Conservation (phyloP, 1,284 basidiomycete genomes). For the Ceratobasidium sp. region DNA sequence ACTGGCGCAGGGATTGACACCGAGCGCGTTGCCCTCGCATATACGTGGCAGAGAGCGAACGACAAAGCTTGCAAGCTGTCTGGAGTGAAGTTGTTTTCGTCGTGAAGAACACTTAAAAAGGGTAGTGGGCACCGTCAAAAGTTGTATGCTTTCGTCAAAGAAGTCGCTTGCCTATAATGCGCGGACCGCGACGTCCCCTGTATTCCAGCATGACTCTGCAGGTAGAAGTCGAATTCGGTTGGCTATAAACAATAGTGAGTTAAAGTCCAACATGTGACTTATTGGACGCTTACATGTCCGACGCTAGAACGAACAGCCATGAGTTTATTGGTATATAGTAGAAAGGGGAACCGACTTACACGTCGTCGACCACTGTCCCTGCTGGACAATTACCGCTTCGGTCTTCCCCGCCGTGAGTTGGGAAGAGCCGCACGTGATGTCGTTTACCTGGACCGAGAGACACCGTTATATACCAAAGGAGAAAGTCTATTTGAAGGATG, state of each 20-base stretch:
- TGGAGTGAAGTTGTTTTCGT: slow-evolving; percentile 42
- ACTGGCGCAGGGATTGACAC: slow-evolving; percentile 72
- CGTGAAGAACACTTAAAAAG: slow-evolving; percentile 35
- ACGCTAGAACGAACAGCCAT: not conserved
- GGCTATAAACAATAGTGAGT: slow-evolving; percentile 20
- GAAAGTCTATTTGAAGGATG: not conserved
- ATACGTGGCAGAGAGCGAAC: slow-evolving; percentile 83
- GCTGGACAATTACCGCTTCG: slow-evolving; percentile 45
- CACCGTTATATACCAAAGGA: no score
- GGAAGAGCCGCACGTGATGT: slow-evolving; percentile 50
- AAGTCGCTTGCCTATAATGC: slow-evolving; percentile 36
- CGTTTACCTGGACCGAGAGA: slow-evolving; percentile 48
- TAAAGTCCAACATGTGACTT: not conserved
- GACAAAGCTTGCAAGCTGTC: slow-evolving; percentile 75
- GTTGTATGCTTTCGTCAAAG: not conserved
- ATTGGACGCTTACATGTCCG: slow-evolving; percentile 58
- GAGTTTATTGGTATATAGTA: not conserved
- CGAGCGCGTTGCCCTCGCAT: slow-evolving; percentile 83
- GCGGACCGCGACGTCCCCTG: slow-evolving; percentile 52
- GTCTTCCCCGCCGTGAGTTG: slow-evolving; percentile 33
- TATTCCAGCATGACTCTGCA: slow-evolving; percentile 52
- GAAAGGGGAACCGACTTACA: slow-evolving; percentile 3
- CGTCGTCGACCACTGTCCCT: slow-evolving; percentile 47
- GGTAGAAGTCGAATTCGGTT: slow-evolving; percentile 53
- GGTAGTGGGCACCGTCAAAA: not conserved